Percentiles rank a stretch among this genome's conserved stretches.
Evolutionary conservation across 768 basidiomycete species (phyloP).

Genomic region (Exsudoporus frostii): DNA sequence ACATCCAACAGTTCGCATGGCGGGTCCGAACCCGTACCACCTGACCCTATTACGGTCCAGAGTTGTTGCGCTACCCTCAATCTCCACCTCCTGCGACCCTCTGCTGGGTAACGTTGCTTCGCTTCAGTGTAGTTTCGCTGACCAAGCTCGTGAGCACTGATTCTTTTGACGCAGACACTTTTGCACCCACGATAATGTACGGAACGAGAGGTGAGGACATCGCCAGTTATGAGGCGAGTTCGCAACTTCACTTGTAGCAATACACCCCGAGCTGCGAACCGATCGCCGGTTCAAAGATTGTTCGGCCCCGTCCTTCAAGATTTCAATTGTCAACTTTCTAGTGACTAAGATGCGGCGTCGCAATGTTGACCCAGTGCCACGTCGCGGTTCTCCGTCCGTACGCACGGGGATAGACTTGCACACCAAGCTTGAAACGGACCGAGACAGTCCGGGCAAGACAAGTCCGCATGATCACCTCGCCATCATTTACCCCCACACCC

Average conservation of each 20-base stretch:
- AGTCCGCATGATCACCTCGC: slow-evolving; percentile 11
- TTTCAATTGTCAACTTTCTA: background rate
- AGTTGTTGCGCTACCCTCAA: slow-evolving; percentile 50
- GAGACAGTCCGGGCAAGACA: background rate
- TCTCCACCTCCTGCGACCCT: slow-evolving; percentile 57
- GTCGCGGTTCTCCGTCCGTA: background rate
- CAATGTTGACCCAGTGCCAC: background rate
- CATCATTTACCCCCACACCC: background rate
- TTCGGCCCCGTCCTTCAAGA: background rate
- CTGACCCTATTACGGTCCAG: slow-evolving; percentile 37
- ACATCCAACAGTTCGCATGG: slow-evolving; percentile 8
- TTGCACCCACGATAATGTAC: slow-evolving; percentile 20
- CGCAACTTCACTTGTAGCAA: background rate
- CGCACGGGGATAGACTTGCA: background rate
- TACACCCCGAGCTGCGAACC: background rate
- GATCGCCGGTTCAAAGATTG: background rate
- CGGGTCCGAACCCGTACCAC: slow-evolving; percentile 8
- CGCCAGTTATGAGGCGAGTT: background rate
- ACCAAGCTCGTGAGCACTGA: slow-evolving; percentile 5
- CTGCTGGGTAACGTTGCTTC: slow-evolving; percentile 44
- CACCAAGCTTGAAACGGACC: background rate
- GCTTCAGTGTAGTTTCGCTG: slow-evolving; percentile 43
- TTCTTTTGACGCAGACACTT: background rate
- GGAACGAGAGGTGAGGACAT: slow-evolving; percentile 23
- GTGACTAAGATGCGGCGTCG: background rate